These are phyloP conservation scores for Pseudogymnoascus sp. DNA, from an alignment of 2,329 filamentous ascomycete genomes.

Conservation along the genomic window DNA sequence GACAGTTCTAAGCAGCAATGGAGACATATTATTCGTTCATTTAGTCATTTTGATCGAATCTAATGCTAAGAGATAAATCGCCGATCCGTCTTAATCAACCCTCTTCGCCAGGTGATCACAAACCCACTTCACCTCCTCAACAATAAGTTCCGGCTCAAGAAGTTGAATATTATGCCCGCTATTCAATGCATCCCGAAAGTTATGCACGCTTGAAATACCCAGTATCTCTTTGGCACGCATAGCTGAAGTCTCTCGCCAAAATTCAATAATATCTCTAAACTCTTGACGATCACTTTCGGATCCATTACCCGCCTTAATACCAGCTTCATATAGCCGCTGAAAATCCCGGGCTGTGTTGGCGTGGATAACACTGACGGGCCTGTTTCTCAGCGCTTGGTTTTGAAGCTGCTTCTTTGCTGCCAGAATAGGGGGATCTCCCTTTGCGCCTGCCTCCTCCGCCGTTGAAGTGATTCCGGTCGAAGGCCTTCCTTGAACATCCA, in stretches of 20 bases:
- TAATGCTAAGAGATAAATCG: not conserved
- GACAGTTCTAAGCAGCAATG: not conserved
- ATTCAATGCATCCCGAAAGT: slow-evolving; percentile 2
- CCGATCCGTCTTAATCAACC: not conserved
- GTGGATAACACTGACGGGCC: slow-evolving; percentile 16
- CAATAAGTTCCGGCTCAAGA: slow-evolving; percentile 15
- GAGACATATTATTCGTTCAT: not conserved
- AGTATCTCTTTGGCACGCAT: slow-evolving; percentile 12
- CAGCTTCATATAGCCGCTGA: slow-evolving; percentile 15
- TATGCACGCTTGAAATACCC: slow-evolving; percentile 10
- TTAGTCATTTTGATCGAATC: not conserved
- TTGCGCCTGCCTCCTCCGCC: slow-evolving; percentile 11
- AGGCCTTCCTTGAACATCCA: not conserved
- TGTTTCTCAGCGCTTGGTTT: slow-evolving; percentile 11
- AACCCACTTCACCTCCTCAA: slow-evolving; percentile 15
- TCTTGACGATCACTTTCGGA: slow-evolving; percentile 10
- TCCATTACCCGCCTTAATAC: slow-evolving; percentile 15
- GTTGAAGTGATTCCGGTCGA: slow-evolving; percentile 3
- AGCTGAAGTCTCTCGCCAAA: slow-evolving; percentile 7
- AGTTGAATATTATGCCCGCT: slow-evolving; percentile 19
- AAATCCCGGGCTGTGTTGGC: slow-evolving; percentile 14
- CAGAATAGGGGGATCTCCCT: slow-evolving; percentile 7
- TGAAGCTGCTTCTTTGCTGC: slow-evolving; percentile 18
- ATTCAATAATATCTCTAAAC: slow-evolving; percentile 6
- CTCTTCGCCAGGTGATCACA: not conserved